Evolutionary conservation across 176 grass and related monocot genomes (phyloP).

Genomic region (Guadua angustifolia): DNA sequence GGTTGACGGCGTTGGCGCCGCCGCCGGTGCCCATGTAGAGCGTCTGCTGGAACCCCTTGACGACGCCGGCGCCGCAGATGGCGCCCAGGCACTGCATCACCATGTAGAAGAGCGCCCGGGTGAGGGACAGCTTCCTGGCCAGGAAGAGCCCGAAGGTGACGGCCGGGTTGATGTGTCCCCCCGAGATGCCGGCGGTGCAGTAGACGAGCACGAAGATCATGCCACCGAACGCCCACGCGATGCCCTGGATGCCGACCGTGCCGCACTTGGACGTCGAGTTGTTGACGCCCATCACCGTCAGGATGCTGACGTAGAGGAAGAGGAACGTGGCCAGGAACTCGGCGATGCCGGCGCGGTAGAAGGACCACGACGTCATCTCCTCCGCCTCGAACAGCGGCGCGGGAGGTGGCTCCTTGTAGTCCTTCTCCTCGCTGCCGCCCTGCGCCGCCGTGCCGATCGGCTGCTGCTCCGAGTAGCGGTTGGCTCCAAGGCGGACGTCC

Average conservation of each 20-base stretch:
- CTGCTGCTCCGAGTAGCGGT: slow-evolving; percentile 81
- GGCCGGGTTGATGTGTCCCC: slow-evolving; percentile 80
- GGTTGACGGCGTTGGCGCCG: slow-evolving; percentile 68
- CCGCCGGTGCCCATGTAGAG: slow-evolving; percentile 62
- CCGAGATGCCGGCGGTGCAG: slow-evolving; percentile 92
- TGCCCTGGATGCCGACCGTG: slow-evolving; percentile 85
- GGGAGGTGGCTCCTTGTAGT: slow-evolving; percentile 81
- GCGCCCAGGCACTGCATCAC: slow-evolving; percentile 89
- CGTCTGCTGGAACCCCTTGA: slow-evolving; percentile 69
- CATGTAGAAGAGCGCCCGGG: slow-evolving; percentile 72
- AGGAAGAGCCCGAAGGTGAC: slow-evolving; percentile 91
- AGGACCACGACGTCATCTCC: slow-evolving; percentile 86
- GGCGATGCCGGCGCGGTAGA: slow-evolving; percentile 89
- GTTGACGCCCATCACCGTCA: slow-evolving; percentile 75
- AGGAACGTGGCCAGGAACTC: slow-evolving; percentile 95
- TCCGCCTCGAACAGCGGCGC: slow-evolving; percentile 75
- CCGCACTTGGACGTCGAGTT: slow-evolving; percentile 60
- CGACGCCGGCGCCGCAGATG: slow-evolving; percentile 81
- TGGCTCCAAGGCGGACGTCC: slow-evolving; percentile 74
- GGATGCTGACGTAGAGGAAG: slow-evolving; percentile 79
- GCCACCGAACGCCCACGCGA: slow-evolving; percentile 89
- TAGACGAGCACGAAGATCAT: slow-evolving; percentile 97
- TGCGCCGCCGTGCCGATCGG: slow-evolving; percentile 86
- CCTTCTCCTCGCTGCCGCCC: slow-evolving; percentile 61
- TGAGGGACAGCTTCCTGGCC: slow-evolving; percentile 71